Evolutionary conservation across 108 stramenopile genomes (phyloP), one percentile per base, ranked within the genome.

Genomic region (Pseudonitzschia pungens): DNA sequence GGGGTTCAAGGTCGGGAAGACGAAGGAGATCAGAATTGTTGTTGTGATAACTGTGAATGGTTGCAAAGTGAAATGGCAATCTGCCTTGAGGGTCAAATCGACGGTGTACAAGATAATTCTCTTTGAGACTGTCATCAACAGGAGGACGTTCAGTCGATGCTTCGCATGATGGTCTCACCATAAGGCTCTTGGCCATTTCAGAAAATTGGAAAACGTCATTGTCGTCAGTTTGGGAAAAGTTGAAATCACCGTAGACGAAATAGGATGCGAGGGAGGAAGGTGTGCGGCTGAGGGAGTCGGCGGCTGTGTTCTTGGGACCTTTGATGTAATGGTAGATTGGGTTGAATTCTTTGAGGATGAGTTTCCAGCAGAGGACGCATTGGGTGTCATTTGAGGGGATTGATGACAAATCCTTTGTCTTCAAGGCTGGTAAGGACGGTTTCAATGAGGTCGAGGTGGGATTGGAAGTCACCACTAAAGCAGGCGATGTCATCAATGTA

Each of bases 361-460:
- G 71, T 31, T 76, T 40, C 82, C 82, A 83, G 48, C 78, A 77
- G 26, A 78, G 26, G 5, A 84, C 78, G 14, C 81, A 75, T 74
- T 85, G 79, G 18, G 78, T 74, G 9, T 73, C 74, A 83, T 70
- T 86, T 83, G 28, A 79, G 69, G 14, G 77, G 77, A 42, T 83
- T 83, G 51, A 83, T 68, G 0, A 70, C 75, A 42, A 79, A 79
- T 22, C 77, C 74, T 44, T 68, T 64, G 6, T 79, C 51, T 24
- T 70, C 70, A 4, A 76, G 60, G 31, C 55, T 24, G n/a, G 3
- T 44, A 22, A 82, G 55, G 2, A 73, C 31, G 16, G 2, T 43
- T 15, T 63, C 28, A 16, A 81, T 42, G 1, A 65, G 27, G 20
- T 57, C 18, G 1, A 48, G 2, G 14, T 48, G 45, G 5, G 3